phyloP scores from a whole-genome alignment of 2,329 filamentous ascomycete genomes.

The Thermochaetoides dissita region DNA sequence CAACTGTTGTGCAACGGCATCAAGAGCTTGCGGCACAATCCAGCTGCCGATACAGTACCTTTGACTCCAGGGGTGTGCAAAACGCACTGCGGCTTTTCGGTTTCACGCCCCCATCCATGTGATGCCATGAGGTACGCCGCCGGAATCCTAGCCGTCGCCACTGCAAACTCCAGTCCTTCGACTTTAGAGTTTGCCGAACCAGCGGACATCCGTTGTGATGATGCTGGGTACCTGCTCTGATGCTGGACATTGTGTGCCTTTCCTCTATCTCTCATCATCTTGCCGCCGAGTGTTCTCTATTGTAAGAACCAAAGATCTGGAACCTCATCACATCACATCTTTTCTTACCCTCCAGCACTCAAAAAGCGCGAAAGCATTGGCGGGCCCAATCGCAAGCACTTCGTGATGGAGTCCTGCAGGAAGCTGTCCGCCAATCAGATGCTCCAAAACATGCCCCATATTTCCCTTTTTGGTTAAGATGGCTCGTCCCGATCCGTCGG shows the following conservation, averaged over 20 bases:
- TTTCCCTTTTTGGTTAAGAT: slow-evolving; percentile 10
- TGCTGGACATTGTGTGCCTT: not conserved
- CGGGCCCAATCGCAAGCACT: slow-evolving; percentile 1
- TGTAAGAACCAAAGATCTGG: not conserved
- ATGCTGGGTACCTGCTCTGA: too few species aligned
- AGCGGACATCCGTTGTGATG: too few species aligned
- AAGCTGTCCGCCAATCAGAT: slow-evolving; percentile 7
- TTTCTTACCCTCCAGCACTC: not conserved
- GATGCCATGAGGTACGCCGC: too few species aligned
- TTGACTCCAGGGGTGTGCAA: too few species aligned
- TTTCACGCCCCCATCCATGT: too few species aligned
- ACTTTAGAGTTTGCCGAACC: too few species aligned
- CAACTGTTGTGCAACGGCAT: too few species aligned
- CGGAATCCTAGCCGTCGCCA: too few species aligned
- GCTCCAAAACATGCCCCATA: not conserved
- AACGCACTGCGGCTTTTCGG: too few species aligned
- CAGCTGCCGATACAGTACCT: too few species aligned
- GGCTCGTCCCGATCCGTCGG: slow-evolving; percentile 11
- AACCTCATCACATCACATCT: not conserved
- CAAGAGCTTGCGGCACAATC: too few species aligned
- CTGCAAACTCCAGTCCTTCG: too few species aligned
- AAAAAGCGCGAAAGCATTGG: slow-evolving; percentile 1
- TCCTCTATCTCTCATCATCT: not conserved
- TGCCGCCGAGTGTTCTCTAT: not conserved
- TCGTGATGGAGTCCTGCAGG: not conserved